phyloP scores from a whole-genome alignment of 805 yeast species.

The Spathaspora boniae region DNA sequence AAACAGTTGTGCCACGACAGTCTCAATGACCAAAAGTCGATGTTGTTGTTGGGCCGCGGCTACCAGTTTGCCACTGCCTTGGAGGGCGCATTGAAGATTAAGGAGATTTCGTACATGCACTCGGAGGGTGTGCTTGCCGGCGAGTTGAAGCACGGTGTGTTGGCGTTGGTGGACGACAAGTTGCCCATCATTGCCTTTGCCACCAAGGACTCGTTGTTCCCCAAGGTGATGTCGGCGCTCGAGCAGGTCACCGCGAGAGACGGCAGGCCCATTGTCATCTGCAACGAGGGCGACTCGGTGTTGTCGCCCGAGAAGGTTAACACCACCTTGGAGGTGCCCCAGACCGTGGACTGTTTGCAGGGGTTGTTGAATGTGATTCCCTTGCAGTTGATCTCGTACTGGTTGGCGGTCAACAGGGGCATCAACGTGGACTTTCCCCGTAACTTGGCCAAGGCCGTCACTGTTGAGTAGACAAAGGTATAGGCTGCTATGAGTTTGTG shows the following conservation, averaged over 20 bases:
- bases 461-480: conserved; percentile 68
- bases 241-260: conserved; percentile 97
- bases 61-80: conserved; percentile 95
- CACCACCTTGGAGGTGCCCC: conserved; percentile 85
- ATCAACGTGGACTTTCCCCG: conserved; percentile 98
- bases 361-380: conserved; percentile 94
- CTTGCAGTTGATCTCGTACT: conserved; percentile 91
- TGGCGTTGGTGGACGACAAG: conserved; percentile 91
- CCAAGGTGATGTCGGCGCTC: conserved; percentile 91
- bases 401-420: conserved; percentile 94
- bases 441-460: conserved; percentile 96
- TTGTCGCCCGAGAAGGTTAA: conserved; percentile 53
- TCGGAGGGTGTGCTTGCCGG: conserved; percentile 99
- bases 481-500: background rate
- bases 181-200: conserved; percentile 95
- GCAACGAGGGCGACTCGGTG: conserved; percentile 75
- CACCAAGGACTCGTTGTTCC: conserved; percentile 92
- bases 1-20: conserved; percentile 69
- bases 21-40: conserved; percentile 78
- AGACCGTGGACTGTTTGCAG: conserved; percentile 95
- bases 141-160: conserved; percentile 96
- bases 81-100: conserved; percentile 97
- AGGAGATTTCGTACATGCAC: conserved; percentile 98
- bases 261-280: conserved; percentile 92
- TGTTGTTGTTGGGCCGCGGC: conserved; percentile 93